Conservation (phyloP, 805 yeast species). For the Wickerhamiella domercqiae region DNA sequence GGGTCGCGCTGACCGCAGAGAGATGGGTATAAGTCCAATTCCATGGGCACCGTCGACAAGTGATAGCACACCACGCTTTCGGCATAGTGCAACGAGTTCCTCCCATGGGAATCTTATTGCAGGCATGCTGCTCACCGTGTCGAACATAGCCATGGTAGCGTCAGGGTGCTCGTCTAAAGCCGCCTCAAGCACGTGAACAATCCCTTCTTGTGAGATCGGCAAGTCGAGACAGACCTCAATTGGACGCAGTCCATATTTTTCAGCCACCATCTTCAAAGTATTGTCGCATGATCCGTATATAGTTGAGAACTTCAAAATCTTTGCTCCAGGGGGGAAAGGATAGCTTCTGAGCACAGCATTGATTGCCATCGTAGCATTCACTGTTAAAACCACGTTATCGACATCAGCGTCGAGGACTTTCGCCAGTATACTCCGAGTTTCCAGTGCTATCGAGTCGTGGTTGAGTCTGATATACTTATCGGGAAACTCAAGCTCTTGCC, state of each 20-base stretch:
- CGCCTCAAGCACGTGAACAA: conserved; percentile 22
- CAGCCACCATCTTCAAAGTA: conserved; percentile 24
- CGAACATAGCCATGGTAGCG: conserved; percentile 33
- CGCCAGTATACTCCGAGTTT: conserved; percentile 26
- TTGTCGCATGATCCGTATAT: conserved; percentile 42
- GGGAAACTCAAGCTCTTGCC: conserved; percentile 28
- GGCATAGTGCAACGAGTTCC: conserved; percentile 31
- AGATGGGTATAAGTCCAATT: conserved; percentile 30
- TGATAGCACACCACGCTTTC: conserved; percentile 33
- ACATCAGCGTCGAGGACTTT: conserved; percentile 34
- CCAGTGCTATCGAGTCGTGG: conserved; percentile 13
- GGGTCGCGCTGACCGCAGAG: conserved; percentile 27
- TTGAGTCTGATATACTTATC: conserved; percentile 30
- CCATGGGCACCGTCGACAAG: conserved; percentile 64
- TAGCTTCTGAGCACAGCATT: conserved; percentile 41
- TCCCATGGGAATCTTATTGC: conserved; percentile 44
- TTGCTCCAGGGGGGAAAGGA: conserved; percentile 38
- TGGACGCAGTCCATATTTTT: conserved; percentile 22
- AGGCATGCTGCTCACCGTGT: conserved; percentile 50
- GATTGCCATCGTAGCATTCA: conserved; percentile 47
- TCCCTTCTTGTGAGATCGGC: conserved; percentile 32
- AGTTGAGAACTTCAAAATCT: conserved; percentile 33
- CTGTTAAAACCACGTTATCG: conserved; percentile 35
- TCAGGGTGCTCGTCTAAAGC: conserved; percentile 20
- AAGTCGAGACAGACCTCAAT: conserved; percentile 29